phyloP scores from a whole-genome alignment of 2,329 filamentous ascomycete genomes.

The Colletotrichum sp. region DNA sequence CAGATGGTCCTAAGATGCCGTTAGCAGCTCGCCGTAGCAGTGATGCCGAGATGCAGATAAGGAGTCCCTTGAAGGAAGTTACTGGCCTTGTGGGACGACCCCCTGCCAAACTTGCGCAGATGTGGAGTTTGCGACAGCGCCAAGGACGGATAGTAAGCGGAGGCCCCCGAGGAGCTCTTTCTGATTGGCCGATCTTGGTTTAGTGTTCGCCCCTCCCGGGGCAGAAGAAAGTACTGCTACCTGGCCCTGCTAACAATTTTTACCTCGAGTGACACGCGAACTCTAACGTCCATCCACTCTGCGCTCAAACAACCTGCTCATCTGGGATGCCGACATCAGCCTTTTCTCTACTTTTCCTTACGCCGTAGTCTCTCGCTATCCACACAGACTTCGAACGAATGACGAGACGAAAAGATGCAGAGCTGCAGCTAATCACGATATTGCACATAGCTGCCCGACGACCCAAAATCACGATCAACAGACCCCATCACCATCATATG shows the following conservation, averaged over 20 bases:
- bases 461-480: background rate
- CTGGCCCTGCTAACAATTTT: conserved; percentile 1
- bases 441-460: background rate
- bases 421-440: background rate
- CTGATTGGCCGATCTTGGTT: background rate
- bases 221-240: background rate
- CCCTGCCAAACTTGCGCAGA: background rate
- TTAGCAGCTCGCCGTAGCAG: background rate
- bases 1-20: background rate
- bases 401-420: conserved; percentile 7
- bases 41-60: background rate
- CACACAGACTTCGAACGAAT: background rate
- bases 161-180: background rate
- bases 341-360: background rate
- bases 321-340: background rate
- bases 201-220: background rate
- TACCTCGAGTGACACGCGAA: background rate
- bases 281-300: background rate
- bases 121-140: conserved; percentile 8
- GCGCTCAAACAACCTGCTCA: conserved; percentile 18
- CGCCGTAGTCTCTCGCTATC: background rate
- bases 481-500: background rate
- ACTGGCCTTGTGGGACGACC: background rate
- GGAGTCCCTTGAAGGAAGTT: background rate
- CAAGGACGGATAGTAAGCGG: conserved; percentile 2